Base-by-base conservation (phyloP, 352 stramenopile genomes). In the Phytophthora sojae region DNA sequence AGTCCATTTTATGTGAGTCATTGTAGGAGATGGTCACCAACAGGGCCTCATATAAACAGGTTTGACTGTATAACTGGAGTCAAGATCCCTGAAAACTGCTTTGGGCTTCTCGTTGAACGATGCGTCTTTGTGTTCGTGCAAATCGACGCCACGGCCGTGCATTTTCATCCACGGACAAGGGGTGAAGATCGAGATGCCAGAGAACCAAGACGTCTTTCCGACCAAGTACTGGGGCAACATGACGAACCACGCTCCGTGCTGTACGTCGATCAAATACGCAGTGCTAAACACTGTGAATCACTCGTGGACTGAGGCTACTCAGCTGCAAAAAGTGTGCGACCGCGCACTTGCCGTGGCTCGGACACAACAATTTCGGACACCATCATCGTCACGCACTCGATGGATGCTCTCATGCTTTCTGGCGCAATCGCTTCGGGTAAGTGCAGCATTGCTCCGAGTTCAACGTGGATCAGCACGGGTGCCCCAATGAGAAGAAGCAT, bases 341-440 rank as follows among this genome's bases (percentile, higher is more conserved):
- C 39, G 50, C 4, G 63, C 67, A 2, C 47, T 73, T 21, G 25
- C 25, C 21, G 58, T 64, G 14, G 51, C 37, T 23, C 49, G 19
- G 37, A 32, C 26, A 35, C 53, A 17, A 65, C 49, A 25, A 61
- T 73, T 25, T 58, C 64, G 9, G 57, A 80, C 44, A 69, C 73
- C 3, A 75, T 81, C 49, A 56, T 81, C 19, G 53, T 81, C n/a
- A 66, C 61, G 14, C 73, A 83, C 30, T 83, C 73, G 21, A 81
- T 81, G 70, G 73, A 66, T 57, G 69, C 62, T 23, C 50, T 78
- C 23, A 53, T 67, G 35, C 32, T 71, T 17, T 56, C 32, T n/a
- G 64, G 39, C 45, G 6, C 45, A 57, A n/a, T 52, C 45, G 17
- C 17, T 52, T 14, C 45, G n/a, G 45, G 21, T 3, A 52, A 52